These are phyloP conservation scores for Pyracantha coccinea DNA, from an alignment of 331 rosid genomes.

Conservation along the genomic window DNA sequence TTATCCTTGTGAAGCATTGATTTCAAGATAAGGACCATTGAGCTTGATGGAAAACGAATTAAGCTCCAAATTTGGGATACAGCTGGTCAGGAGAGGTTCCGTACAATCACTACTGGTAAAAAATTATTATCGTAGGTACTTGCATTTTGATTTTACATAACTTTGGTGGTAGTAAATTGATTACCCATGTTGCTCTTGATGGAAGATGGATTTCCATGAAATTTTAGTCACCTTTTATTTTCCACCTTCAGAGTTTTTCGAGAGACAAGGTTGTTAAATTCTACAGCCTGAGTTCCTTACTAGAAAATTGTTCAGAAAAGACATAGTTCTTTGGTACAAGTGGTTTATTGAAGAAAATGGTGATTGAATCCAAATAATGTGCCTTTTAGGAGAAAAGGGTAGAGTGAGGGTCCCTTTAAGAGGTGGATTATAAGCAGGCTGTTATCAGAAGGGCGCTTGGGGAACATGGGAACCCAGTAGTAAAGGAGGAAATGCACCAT, in stretches of 20 bases:
- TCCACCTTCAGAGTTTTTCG: not conserved
- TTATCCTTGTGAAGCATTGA: slow-evolving; percentile 67
- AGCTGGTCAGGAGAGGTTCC: slow-evolving; percentile 95
- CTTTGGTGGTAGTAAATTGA: not conserved
- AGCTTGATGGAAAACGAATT: slow-evolving; percentile 83
- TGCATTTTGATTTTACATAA: not conserved
- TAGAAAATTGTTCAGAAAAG: not conserved
- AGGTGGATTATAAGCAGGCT: not conserved
- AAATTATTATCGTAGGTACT: slow-evolving; percentile 5
- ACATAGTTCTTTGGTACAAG: not conserved
- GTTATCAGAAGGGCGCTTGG: not conserved
- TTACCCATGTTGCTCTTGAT: not conserved
- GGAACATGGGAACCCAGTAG: not conserved
- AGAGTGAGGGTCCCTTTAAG: not conserved
- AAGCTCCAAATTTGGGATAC: slow-evolving; percentile 99
- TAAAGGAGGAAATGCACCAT: not conserved
- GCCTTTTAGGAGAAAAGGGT: not conserved
- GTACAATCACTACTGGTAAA: slow-evolving; percentile 87
- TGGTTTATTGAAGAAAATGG: not conserved
- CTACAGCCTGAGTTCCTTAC: not conserved
- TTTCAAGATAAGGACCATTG: slow-evolving; percentile 86
- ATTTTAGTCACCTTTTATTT: not conserved
- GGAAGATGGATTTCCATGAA: not conserved
- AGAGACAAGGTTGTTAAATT: not conserved
- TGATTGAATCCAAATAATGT: not conserved